A percentile compares a stretch with the other conserved stretches of the same genome.
Conservation (phyloP, 2,329 filamentous ascomycete genomes). For the Ophiobolus disseminans region DNA sequence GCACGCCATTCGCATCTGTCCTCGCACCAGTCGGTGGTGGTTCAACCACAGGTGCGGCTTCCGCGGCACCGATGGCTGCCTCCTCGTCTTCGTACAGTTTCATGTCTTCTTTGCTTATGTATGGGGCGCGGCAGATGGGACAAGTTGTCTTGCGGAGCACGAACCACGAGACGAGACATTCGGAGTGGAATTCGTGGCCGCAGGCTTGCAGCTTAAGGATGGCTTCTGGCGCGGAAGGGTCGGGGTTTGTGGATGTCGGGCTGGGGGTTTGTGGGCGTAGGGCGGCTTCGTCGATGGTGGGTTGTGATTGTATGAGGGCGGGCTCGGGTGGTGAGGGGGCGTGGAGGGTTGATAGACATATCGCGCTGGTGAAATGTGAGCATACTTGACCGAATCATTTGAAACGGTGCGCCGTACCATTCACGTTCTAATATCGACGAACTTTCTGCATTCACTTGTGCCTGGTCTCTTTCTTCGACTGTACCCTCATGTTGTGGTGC, state of each 20-base stretch:
- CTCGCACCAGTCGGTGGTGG: background rate
- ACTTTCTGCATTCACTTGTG: constrained; percentile 15
- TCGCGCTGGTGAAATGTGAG: constrained; percentile 31
- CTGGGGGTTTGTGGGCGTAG: background rate
- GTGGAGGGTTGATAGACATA: constrained; percentile 40
- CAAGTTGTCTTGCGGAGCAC: constrained; percentile 39
- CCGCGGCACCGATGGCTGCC: constrained; percentile 1
- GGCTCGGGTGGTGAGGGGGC: constrained; percentile 37
- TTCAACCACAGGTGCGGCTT: background rate
- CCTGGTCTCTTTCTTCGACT: background rate
- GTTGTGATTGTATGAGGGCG: constrained; percentile 24
- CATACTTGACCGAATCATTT: background rate
- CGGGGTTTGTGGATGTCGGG: background rate
- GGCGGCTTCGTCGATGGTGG: constrained; percentile 10
- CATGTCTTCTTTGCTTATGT: constrained; percentile 30
- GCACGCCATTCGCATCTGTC: background rate
- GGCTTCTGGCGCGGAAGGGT: constrained; percentile 18
- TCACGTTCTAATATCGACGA: constrained; percentile 32
- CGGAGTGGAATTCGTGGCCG: constrained; percentile 40
- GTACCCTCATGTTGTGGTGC: background rate
- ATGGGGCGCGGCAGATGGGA: constrained; percentile 40
- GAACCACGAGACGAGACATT: constrained; percentile 42
- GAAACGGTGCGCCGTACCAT: constrained; percentile 25
- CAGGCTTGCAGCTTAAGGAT: constrained; percentile 37
- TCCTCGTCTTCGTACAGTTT: constrained; percentile 21